Evolutionary conservation across 495 filamentous ascomycete species (phyloP).

Genomic region (Penicillium cosmopolitanum): DNA sequence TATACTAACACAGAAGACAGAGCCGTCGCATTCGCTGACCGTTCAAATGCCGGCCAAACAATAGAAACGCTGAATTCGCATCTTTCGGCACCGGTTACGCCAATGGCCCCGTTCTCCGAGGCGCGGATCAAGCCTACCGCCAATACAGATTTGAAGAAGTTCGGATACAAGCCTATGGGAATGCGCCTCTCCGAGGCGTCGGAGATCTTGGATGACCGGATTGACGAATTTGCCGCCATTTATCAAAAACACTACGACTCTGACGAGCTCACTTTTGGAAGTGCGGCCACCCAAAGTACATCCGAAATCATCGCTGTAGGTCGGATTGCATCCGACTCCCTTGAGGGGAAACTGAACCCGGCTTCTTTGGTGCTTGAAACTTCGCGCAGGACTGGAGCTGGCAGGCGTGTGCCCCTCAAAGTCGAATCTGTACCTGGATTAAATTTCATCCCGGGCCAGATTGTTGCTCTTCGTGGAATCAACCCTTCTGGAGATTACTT

Average conservation of each 20-base stretch:
- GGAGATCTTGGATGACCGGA: conserved; percentile 90
- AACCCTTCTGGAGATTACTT: conserved; percentile 89
- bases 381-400: conserved; percentile 81
- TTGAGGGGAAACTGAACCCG: conserved; percentile 80
- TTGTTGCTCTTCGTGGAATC: conserved; percentile 81
- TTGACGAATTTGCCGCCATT: conserved; percentile 78
- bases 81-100: conserved; percentile 67
- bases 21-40: conserved; percentile 65
- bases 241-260: conserved; percentile 76
- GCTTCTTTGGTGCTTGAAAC: conserved; percentile 87
- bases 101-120: conserved; percentile 71
- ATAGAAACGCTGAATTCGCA: conserved; percentile 82
- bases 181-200: conserved; percentile 93
- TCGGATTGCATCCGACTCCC: conserved; percentile 82
- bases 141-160: conserved; percentile 84
- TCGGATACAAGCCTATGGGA: conserved; percentile 86
- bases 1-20: conserved; percentile 28
- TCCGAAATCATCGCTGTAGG: conserved; percentile 88
- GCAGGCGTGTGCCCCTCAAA: conserved; percentile 77
- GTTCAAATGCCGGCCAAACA: conserved; percentile 76
- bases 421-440: conserved; percentile 67
- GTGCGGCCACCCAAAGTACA: conserved; percentile 79
- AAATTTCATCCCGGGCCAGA: conserved; percentile 94
- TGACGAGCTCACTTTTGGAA: conserved; percentile 83
- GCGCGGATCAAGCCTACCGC: conserved; percentile 79